These are phyloP conservation scores for Aspergillus neoniger DNA, from an alignment of 2,329 filamentous ascomycete genomes.

Conservation along the genomic window DNA sequence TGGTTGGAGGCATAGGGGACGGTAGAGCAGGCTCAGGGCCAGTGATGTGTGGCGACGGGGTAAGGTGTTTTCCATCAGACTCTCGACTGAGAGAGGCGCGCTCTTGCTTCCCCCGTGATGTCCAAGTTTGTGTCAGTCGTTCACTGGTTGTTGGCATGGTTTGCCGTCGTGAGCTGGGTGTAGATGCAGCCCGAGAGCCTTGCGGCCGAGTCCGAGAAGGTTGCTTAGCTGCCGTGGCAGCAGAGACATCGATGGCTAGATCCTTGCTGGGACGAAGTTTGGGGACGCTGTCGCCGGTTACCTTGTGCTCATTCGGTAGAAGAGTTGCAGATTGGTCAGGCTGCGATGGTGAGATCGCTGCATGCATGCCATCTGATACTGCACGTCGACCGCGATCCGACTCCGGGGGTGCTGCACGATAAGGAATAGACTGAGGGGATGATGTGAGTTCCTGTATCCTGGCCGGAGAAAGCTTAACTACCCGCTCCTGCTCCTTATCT, in stretches of 20 bases:
- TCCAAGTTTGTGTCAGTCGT: conserved; percentile 35
- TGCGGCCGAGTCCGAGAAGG: conserved; percentile 35
- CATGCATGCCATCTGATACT: conserved; percentile 24
- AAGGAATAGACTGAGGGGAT: conserved; percentile 57
- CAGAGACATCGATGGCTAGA: conserved; percentile 11
- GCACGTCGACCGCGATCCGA: conserved; percentile 24
- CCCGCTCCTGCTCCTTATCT: conserved; percentile 28
- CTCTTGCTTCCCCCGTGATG: conserved; percentile 37
- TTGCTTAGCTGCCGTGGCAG: conserved; percentile 12
- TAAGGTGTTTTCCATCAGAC: conserved; percentile 36
- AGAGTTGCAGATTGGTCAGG: conserved; percentile 17
- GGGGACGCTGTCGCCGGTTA: conserved; percentile 18
- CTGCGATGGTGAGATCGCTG: conserved; percentile 4
- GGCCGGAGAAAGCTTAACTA: conserved; percentile 56
- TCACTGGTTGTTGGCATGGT: conserved; percentile 33
- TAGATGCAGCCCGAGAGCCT: conserved; percentile 39
- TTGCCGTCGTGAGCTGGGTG: conserved; percentile 38
- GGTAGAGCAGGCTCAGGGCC: conserved; percentile 39
- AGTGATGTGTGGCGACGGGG: conserved; percentile 27
- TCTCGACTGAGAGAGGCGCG: conserved; percentile 33
- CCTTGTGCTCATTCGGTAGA: conserved; percentile 33
- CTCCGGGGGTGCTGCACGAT: conserved; percentile 42
- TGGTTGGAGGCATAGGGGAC: conserved; percentile 53
- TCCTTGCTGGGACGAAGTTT: conserved; percentile 30
- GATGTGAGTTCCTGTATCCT: conserved; percentile 58